Conservation (phyloP, 1,284 basidiomycete species). For the Earliella scabrosa region DNA sequence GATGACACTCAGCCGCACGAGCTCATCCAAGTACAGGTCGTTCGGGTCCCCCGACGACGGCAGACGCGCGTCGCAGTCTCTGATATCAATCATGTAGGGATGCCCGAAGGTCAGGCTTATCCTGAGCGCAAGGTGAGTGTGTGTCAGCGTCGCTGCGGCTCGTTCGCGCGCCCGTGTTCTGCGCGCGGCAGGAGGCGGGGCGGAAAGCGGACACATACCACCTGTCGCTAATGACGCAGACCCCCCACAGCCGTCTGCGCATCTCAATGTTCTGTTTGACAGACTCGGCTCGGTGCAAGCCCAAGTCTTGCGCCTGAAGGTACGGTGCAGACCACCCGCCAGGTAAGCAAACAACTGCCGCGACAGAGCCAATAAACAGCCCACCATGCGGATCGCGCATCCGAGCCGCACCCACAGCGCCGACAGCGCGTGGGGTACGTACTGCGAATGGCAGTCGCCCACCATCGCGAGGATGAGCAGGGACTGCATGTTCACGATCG, state of each 20-base stretch:
- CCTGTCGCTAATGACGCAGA: conserved; percentile 89
- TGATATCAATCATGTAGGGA: conserved; percentile 90
- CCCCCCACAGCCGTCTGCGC: conserved; percentile 86
- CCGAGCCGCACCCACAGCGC: conserved; percentile 80
- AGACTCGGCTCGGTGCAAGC: conserved; percentile 85
- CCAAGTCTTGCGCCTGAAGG: conserved; percentile 86
- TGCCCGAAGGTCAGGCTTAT: conserved; percentile 81
- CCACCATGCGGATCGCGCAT: conserved; percentile 84
- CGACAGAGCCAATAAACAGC: conserved; percentile 31
- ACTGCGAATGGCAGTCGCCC: conserved; percentile 80
- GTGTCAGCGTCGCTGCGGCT: conserved; percentile 3
- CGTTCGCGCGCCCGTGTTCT: not conserved
- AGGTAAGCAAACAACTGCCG: conserved; percentile 19
- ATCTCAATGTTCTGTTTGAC: conserved; percentile 82
- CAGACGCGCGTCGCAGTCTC: conserved; percentile 91
- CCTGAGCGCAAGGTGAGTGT: conserved; percentile 45
- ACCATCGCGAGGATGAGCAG: conserved; percentile 85
- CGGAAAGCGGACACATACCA: conserved; percentile 58
- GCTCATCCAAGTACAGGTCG: conserved; percentile 82
- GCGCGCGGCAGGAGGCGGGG: conserved; percentile 1
- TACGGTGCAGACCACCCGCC: conserved; percentile 20
- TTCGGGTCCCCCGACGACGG: conserved; percentile 78
- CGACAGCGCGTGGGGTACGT: conserved; percentile 76
- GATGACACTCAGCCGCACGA: conserved; percentile 86
- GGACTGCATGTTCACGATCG: conserved; percentile 88